Conservation (phyloP, 805 yeast species). For the Candida patagonica region DNA sequence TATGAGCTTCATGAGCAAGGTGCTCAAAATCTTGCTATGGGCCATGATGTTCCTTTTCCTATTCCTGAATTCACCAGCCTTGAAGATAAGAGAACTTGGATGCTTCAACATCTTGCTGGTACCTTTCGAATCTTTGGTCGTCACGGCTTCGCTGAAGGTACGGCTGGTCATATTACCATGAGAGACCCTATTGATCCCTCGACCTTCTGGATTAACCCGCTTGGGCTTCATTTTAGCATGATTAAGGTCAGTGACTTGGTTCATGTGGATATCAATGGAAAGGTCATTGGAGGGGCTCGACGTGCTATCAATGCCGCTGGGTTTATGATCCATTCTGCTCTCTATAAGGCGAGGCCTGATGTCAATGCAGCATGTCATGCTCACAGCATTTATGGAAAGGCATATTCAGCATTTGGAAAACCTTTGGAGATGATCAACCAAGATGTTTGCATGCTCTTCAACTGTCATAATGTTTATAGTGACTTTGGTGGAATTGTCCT, state of each 20-base stretch:
- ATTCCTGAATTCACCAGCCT: slow-evolving; percentile 44
- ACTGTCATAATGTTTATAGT: slow-evolving; percentile 53
- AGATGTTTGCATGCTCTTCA: slow-evolving; percentile 62
- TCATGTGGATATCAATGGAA: slow-evolving; percentile 52
- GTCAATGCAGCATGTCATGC: slow-evolving; percentile 66
- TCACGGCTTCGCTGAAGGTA: slow-evolving; percentile 64
- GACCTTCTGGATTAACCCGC: slow-evolving; percentile 85
- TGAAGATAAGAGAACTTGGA: slow-evolving; percentile 42
- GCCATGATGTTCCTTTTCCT: slow-evolving; percentile 40
- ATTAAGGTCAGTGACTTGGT: slow-evolving; percentile 56
- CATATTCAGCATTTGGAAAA: slow-evolving; percentile 55
- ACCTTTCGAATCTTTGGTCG: slow-evolving; percentile 80
- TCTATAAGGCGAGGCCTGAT: slow-evolving; percentile 62
- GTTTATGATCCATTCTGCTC: slow-evolving; percentile 57
- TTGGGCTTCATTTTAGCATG: slow-evolving; percentile 64
- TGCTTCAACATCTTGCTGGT: slow-evolving; percentile 68
- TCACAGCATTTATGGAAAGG: slow-evolving; percentile 56
- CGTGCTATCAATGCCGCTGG: slow-evolving; percentile 60
- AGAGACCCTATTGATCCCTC: slow-evolving; percentile 74
- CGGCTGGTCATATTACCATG: slow-evolving; percentile 79
- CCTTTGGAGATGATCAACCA: slow-evolving; percentile 74
- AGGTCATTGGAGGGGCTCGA: slow-evolving; percentile 50
- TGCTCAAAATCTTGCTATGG: slow-evolving; percentile 51
- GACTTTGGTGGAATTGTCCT: slow-evolving; percentile 76
- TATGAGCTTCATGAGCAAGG: slow-evolving; percentile 28